Conservation (phyloP, 179 eudicot species). For the Vitellaria paradoxa region DNA sequence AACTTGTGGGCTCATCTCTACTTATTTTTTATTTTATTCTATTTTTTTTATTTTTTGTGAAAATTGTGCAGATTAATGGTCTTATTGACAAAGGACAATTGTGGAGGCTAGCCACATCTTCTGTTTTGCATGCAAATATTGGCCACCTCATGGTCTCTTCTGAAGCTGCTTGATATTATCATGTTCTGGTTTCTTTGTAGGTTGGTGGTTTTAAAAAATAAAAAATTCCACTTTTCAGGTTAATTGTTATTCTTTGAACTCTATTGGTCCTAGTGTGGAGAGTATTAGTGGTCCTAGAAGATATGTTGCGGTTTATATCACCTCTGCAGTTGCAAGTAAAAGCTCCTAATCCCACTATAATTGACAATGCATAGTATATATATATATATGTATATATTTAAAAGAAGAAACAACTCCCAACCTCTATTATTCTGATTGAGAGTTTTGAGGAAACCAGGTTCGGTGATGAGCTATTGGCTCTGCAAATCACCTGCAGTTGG, state of each 20-base stretch:
- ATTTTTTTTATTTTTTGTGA: neutral
- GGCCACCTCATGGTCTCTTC: conserved; percentile 77
- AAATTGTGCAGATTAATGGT: conserved; percentile 61
- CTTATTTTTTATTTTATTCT: neutral
- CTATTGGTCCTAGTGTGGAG: conserved; percentile 77
- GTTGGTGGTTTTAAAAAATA: conserved; percentile 4
- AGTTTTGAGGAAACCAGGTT: conserved; percentile 40
- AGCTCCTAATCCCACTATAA: conserved; percentile 12
- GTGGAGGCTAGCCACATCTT: conserved; percentile 78
- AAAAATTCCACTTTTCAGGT: conserved; percentile 41
- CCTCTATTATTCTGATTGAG: conserved; percentile 18
- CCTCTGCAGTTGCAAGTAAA: conserved; percentile 72
- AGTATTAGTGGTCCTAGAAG: conserved; percentile 63
- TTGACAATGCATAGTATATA: conserved; percentile 8
- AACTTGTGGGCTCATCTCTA: neutral
- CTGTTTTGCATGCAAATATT: conserved; percentile 80
- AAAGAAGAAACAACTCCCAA: neutral
- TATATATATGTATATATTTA: neutral
- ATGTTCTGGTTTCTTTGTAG: conserved; percentile 1
- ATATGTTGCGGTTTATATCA: conserved; percentile 57
- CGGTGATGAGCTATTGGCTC: conserved; percentile 75
- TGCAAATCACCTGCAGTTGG: conserved; percentile 74
- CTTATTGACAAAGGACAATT: conserved; percentile 74
- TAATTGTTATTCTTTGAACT: conserved; percentile 75
- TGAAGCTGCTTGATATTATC: neutral